Conservation (phyloP, 1,284 basidiomycete genomes). For the Inonotus hispidus region DNA sequence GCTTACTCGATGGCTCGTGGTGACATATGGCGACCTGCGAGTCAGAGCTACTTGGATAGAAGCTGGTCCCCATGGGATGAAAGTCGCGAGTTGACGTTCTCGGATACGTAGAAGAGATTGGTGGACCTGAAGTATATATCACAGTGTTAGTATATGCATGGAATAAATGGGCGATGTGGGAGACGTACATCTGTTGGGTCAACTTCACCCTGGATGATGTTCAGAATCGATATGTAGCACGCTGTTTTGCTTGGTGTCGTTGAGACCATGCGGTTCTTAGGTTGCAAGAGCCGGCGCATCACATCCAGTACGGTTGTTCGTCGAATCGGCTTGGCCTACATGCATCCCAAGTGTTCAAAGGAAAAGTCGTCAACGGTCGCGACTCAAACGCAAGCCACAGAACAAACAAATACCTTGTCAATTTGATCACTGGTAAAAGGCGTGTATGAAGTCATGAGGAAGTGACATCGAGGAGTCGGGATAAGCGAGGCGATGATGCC, state of each 20-base stretch:
- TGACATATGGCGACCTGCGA: slow-evolving; percentile 84
- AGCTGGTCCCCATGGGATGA: slow-evolving; percentile 99
- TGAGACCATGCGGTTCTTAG: slow-evolving; percentile 99
- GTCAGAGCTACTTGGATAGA: slow-evolving; percentile 97
- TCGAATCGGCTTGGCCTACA: slow-evolving; percentile 80
- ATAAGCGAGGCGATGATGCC: slow-evolving; percentile 97
- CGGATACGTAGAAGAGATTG: slow-evolving; percentile 96
- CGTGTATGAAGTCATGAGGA: slow-evolving; percentile 99
- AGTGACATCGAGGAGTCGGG: slow-evolving; percentile 98
- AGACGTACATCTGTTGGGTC: slow-evolving; percentile 88
- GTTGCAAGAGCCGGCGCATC: slow-evolving; percentile 95
- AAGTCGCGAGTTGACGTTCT: slow-evolving; percentile 93
- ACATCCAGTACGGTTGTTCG: slow-evolving; percentile 97
- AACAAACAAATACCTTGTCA: slow-evolving; percentile 61
- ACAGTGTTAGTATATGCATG: background rate
- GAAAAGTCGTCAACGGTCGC: background rate
- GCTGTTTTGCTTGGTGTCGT: slow-evolving; percentile 86
- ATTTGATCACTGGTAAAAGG: slow-evolving; percentile 97
- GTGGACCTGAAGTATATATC: slow-evolving; percentile 67
- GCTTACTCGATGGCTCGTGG: slow-evolving; percentile 87
- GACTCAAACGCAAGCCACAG: background rate
- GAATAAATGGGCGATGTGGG: background rate
- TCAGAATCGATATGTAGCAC: slow-evolving; percentile 97
- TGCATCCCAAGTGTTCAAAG: slow-evolving; percentile 1
- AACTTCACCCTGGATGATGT: slow-evolving; percentile 98